A percentile compares a stretch with the other conserved stretches of the same genome.
phyloP scores from a whole-genome alignment of 163 green algal species.

The Volvox carteri region DNA sequence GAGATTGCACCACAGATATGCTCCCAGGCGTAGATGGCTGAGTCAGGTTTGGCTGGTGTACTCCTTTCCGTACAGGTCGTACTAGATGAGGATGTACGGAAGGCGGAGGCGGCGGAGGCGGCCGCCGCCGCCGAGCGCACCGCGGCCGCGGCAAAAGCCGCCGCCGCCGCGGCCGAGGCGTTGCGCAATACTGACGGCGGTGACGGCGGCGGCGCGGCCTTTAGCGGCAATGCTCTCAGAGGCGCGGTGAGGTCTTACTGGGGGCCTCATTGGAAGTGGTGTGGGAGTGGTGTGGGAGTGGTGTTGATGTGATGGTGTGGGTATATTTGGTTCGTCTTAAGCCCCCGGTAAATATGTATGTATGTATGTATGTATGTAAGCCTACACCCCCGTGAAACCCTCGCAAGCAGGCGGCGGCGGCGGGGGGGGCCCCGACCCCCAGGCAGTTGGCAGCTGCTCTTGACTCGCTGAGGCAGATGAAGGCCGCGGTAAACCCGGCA shows the following conservation, averaged over 20 bases:
- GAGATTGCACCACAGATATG: too few relatives aligned
- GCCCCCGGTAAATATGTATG: too few relatives aligned
- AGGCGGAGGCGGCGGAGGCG: constrained; percentile 15
- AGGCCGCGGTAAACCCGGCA: constrained; percentile 12
- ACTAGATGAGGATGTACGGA: constrained; percentile 41
- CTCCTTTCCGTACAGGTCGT: constrained; percentile 26
- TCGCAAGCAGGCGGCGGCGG: too few relatives aligned
- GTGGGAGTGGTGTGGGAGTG: too few relatives aligned
- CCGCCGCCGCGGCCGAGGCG: constrained; percentile 14
- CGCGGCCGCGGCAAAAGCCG: constrained; percentile 17
- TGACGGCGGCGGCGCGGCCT: constrained; percentile 5
- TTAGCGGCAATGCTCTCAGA: constrained; percentile 19
- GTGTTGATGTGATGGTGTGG: too few relatives aligned
- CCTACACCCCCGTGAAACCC: too few relatives aligned
- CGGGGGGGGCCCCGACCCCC: neutral
- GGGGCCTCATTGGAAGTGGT: too few relatives aligned
- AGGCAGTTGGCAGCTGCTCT: constrained; percentile 37
- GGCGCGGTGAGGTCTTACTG: neutral
- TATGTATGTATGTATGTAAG: too few relatives aligned
- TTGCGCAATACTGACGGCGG: constrained; percentile 41
- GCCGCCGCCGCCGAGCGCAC: constrained; percentile 1
- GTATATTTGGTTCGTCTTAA: too few relatives aligned
- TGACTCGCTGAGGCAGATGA: constrained; percentile 16
- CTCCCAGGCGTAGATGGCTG: too few relatives aligned
- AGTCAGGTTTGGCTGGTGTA: too few relatives aligned